Conservation (phyloP, 257 asterid genomes). For the Ilex aquifolium region DNA sequence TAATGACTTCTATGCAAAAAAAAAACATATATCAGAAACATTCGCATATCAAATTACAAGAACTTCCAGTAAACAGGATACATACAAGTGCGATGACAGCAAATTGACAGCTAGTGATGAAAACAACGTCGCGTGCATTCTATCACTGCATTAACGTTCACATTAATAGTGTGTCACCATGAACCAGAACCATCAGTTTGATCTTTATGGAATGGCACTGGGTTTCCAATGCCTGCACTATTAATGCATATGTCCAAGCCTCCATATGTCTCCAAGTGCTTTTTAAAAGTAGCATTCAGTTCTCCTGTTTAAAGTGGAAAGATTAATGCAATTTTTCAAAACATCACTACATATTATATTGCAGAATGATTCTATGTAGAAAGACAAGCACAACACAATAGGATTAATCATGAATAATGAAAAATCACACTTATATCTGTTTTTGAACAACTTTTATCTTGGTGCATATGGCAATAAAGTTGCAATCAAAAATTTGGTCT, state of each 20-base stretch:
- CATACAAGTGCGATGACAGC: not conserved
- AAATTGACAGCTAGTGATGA: not conserved
- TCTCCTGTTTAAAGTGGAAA: too few species aligned
- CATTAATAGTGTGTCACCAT: constrained; percentile 71
- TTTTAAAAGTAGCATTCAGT: constrained; percentile 66
- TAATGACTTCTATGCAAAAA: not conserved
- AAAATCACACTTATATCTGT: not conserved
- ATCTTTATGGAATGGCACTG: constrained; percentile 49
- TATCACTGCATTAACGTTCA: constrained; percentile 58
- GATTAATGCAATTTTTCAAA: too few species aligned
- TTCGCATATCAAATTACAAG: not conserved
- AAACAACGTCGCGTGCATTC: constrained; percentile 42
- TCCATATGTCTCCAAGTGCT: constrained; percentile 57
- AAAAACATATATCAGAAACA: not conserved
- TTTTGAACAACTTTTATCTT: not conserved
- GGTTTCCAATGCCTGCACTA: constrained; percentile 64
- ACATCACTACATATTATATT: not conserved
- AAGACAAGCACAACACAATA: not conserved
- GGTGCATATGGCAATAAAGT: not conserved
- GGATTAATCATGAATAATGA: not conserved
- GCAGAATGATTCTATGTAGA: not conserved
- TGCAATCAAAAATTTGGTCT: not conserved
- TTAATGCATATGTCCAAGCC: constrained; percentile 88
- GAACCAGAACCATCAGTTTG: constrained; percentile 65
- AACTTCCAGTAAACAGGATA: not conserved